Evolutionary conservation across 768 basidiomycete species (phyloP), one percentile per base, ranked within the genome.

Genomic region (Leccinum disarticulatum): DNA sequence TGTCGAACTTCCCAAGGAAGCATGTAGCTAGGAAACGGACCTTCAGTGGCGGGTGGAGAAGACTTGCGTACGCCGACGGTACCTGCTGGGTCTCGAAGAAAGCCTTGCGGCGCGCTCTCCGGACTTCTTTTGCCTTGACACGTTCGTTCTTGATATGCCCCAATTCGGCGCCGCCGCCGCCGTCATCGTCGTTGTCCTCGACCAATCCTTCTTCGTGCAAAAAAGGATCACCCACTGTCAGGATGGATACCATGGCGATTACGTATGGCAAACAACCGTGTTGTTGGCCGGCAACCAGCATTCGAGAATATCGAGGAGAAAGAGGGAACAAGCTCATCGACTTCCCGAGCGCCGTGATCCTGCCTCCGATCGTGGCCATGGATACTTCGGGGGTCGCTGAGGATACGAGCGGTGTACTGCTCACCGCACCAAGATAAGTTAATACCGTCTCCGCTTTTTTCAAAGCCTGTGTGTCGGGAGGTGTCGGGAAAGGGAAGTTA

Each of bases 401-500:
- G 50, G 67, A 69, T 67, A 59, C 61, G 55, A 61, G 28, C 56
- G 73, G 58, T 53, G 66, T 27, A 69, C 72, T 66, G 49, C 80
- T 81, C 49, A 98, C 77, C 1, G 97, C 96, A 25, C 94, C 95
- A 10, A 99, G 85, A 66, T 92, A 82, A 17, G 80, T 83, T 43
- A 99, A 79, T 4, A 87, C 80, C 50, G 80, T 85, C 75, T 99
- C 95, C 2, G 97, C 94, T 68, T 88, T 89, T 58, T 79, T 81
- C 48, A 99, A 79, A 5, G 85, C 82, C 10, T 73, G 67, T 38
- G 88, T 84, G 72, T 97, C 92, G 0, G 97, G 97, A 14, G 96
- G 90, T 0, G 97, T 98, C 1, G 97, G 97, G 76, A 98, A 98
- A 15, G 97, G 97, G 74, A 99, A 99, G 76, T 98, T 98, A 66